A percentile compares a stretch with the other conserved stretches of the same genome.
phyloP scores from a whole-genome alignment of 2,329 filamentous ascomycete genomes.

The Neurospora crassa region DNA sequence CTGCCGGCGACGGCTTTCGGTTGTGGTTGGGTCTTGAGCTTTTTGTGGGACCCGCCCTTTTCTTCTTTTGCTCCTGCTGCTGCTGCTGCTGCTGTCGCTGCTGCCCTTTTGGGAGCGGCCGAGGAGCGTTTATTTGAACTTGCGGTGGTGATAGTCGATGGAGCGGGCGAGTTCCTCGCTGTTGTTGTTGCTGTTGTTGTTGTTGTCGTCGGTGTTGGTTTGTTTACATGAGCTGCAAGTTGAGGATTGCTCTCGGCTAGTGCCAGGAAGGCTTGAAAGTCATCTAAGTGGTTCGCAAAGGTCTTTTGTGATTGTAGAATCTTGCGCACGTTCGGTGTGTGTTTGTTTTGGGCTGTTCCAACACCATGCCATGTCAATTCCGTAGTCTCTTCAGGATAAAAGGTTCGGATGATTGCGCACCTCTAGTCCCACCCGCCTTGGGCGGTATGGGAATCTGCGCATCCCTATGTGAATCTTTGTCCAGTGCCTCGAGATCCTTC shows the following conservation, averaged over 20 bases:
- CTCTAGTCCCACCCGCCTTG: conserved; percentile 36
- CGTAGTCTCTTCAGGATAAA: not conserved
- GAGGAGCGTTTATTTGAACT: conserved; percentile 13
- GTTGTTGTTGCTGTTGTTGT: not conserved
- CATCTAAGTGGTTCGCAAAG: conserved; percentile 73
- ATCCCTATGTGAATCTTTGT: conserved; percentile 69
- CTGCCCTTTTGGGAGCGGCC: conserved; percentile 4
- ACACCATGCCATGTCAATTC: not conserved
- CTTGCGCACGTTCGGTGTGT: conserved; percentile 62
- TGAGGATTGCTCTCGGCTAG: conserved; percentile 30
- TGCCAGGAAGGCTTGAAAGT: conserved; percentile 59
- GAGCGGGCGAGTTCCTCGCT: conserved; percentile 14
- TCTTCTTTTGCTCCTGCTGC: conserved; percentile 1
- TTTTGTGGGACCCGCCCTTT: conserved; percentile 2
- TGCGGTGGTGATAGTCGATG: conserved; percentile 1
- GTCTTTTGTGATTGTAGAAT: conserved; percentile 75
- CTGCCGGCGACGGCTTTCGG: conserved; percentile 1
- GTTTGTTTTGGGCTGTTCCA: conserved; percentile 40
- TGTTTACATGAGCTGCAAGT: conserved; percentile 18
- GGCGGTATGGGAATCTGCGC: conserved; percentile 59
- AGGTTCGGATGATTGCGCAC: conserved; percentile 19
- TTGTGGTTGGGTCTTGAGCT: conserved; percentile 3
- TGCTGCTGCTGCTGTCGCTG: conserved; percentile 11
- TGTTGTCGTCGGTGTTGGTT: conserved; percentile 11
- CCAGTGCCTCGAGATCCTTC: conserved; percentile 73